Evolutionary conservation across 2,329 filamentous ascomycete species (phyloP), one percentile per base, ranked within the genome.

Genomic region (Falciphora oryzae): DNA sequence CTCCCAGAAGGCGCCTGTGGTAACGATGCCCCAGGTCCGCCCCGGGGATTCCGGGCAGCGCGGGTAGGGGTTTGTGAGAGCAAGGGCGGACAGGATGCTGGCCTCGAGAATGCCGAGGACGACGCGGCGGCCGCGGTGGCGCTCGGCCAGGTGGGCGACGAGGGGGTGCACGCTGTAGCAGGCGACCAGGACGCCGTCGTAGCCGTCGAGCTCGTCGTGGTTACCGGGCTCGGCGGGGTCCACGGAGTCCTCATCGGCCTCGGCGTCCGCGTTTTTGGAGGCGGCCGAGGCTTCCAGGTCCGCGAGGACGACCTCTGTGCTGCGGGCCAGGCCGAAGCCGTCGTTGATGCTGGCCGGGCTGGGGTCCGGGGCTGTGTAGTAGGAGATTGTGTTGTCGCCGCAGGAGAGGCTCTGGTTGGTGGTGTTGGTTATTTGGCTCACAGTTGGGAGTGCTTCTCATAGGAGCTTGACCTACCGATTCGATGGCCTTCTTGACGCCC

Each of bases 41-140:
- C 67, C 65, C 1, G 69, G 67, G 2, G 66, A 66, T 35, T 35
- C 38, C 1, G 62, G 18, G 8, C 44, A 53, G 11, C 35, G 56
- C 3, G 69, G 73, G 62, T 69, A 76, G 65, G 70, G 72, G 31
- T 65, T 73, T 57, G 81, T 77, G 29, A 83, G 75, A 1, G 88
- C 84, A 13, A 93, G 73, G 2, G 87, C 84, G 0, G 86, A 80
- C 2, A 87, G 78, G 18, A 97, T 81, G 71, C 89, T 92, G 0
- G 92, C 90, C 75, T 97, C 93, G 71, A 97, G 95, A 65, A 98
- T 97, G 7, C 94, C 93, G 0, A 86, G 88, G 6, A 92, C 88
- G 44, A 86, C 75, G 78, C 84, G 65, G 13, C 68, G 68, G 18
- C 69, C 65, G 28, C 67, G 67, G 16, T 72, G 64, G 28, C 67